Base-by-base conservation (phyloP, 495 filamentous ascomycete species). In the Penicillium ucsense region DNA sequence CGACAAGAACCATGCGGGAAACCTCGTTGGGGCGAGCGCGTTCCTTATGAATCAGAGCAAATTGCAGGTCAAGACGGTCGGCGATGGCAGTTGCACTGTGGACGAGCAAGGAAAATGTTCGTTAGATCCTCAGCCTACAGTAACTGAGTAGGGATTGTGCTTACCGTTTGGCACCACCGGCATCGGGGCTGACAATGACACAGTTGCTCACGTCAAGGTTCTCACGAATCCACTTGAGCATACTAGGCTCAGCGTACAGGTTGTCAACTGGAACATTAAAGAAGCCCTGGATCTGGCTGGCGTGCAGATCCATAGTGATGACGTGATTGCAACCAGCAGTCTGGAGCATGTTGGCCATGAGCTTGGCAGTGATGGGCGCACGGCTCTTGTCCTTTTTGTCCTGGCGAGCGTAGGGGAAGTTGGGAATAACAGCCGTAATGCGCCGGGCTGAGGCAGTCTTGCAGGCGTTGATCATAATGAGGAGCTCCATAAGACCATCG, bases 11-110 rank as follows among this genome's bases (percentile, higher is more conserved):
- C 92, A 98, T 98, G 56, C 86, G 86, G 20, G 85, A 88, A 52
- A 97, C 91, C 65, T 95, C 92, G 63, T 95, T 96, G 45, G 92
- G 91, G 27, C 89, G 79, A 1, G 90, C 85, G 45, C 92, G 89
- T 69, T 97, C 91, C 71, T 97, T 97, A 80, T 97, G 92, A 61
- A 98, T 98, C 32, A 98, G 81, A n/a, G 92, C 92, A 67, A 98
- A 98, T 53, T 85, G 86, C 45, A 90, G 82, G 60, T 96, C 89
- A 40, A 98, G 80, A 27, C 89, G 84, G 64, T 97, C 94, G 45
- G 92, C 92, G 48, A 97, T 95, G 6, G 84, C 88, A n/a, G 92
- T 96, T 35, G 91, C 92, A 63, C 90, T 74, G 20, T 20, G 20
- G 20, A 2, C 20, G 20, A 39, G 33, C 0, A 37, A 12, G 28